These are phyloP conservation scores for Ormosia semicastrata DNA, from an alignment of 306 rosid species.

Conservation along the genomic window DNA sequence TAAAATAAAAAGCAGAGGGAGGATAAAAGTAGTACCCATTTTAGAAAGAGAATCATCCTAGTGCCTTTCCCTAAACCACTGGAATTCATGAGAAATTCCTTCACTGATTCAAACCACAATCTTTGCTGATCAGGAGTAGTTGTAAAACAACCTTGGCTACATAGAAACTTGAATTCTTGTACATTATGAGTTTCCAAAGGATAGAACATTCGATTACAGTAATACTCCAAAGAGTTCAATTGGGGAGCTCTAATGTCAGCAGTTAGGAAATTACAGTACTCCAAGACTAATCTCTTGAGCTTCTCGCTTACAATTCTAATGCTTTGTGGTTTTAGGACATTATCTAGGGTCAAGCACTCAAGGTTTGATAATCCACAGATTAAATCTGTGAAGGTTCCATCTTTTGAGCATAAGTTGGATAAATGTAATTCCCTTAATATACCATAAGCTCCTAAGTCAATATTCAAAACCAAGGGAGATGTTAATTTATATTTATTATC, in stretches of 20 bases:
- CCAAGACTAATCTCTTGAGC: not conserved
- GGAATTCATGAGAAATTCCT: not conserved
- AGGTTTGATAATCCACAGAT: too few species aligned
- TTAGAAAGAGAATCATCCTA: not conserved
- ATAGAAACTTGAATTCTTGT: not conserved
- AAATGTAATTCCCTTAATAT: too few species aligned
- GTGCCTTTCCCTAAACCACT: not conserved
- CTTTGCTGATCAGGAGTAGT: not conserved
- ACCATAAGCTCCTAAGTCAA: too few species aligned
- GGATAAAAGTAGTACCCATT: not conserved
- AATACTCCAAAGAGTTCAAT: not conserved
- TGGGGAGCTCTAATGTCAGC: not conserved
- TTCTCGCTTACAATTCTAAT: not conserved
- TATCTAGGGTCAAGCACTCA: too few species aligned
- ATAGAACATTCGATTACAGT: not conserved
- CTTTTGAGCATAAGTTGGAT: too few species aligned
- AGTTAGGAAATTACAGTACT: not conserved
- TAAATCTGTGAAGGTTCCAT: too few species aligned
- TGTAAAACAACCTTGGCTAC: not conserved
- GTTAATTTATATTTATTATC: too few species aligned
- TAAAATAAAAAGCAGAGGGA: not conserved
- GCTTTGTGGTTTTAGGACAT: too few species aligned
- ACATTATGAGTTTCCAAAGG: not conserved
- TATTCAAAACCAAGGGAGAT: too few species aligned
- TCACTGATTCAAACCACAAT: not conserved